phyloP scores from a whole-genome alignment of 73 alveolate species.

The Blepharisma japonicum region DNA sequence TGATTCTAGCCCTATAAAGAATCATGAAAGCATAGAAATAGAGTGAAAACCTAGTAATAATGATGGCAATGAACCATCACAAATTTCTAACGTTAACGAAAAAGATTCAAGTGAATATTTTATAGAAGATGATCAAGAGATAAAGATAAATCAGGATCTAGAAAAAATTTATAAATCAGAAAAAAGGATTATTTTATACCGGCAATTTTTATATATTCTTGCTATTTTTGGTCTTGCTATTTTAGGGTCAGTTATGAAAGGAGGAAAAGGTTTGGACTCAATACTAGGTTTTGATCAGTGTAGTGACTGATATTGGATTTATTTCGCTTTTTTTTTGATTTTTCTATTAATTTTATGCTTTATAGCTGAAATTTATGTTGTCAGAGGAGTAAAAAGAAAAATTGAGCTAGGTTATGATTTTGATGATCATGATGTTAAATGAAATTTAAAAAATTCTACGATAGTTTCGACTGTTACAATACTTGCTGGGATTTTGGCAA shows the following conservation, averaged over 20 bases:
- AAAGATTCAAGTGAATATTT: too few species aligned
- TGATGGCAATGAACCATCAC: too few species aligned
- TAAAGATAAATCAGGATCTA: too few species aligned
- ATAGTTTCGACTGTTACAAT: background rate
- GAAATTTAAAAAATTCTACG: conserved; percentile 9
- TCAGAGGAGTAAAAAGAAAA: background rate
- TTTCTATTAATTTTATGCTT: background rate
- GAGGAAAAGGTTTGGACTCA: background rate
- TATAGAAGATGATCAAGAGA: too few species aligned
- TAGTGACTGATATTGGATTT: background rate
- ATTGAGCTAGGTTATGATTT: background rate
- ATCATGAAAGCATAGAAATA: too few species aligned
- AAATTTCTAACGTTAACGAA: too few species aligned
- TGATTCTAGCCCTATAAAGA: too few species aligned
- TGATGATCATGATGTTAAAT: background rate
- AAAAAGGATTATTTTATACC: background rate
- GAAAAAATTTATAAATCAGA: background rate
- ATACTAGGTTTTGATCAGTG: conserved; percentile 14
- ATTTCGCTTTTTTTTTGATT: background rate
- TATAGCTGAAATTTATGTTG: background rate
- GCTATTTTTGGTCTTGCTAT: background rate
- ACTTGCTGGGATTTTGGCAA: conserved; percentile 22
- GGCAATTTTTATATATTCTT: background rate
- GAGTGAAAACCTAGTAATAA: too few species aligned
- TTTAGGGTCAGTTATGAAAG: background rate